A percentile compares a stretch with the other conserved stretches of the same genome.
Evolutionary conservation across 1,284 basidiomycete genomes (phyloP).

Genomic region (Chalciporus sp.): DNA sequence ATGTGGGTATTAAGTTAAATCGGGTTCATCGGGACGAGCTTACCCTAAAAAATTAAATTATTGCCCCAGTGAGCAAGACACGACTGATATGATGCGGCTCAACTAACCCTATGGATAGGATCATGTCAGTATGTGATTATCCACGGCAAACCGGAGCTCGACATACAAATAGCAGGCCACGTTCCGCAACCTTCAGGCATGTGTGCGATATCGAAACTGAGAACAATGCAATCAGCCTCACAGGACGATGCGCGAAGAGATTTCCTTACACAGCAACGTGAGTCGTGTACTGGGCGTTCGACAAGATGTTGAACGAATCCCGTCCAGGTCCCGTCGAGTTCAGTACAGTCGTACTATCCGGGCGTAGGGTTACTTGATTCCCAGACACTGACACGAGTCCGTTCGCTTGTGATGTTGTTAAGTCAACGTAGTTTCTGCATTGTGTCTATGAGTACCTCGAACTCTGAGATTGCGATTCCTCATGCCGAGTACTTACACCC

Average conservation of each 20-base stretch:
- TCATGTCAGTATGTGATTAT: neutral
- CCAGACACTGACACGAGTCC: constrained; percentile 17
- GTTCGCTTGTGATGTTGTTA: constrained; percentile 12
- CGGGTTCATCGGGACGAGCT: neutral
- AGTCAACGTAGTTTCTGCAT: constrained; percentile 17
- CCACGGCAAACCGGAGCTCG: neutral
- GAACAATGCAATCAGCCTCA: neutral
- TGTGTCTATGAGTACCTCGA: neutral
- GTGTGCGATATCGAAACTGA: constrained; percentile 38
- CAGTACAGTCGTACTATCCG: constrained; percentile 20
- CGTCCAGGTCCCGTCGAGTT: constrained; percentile 35
- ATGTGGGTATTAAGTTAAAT: neutral
- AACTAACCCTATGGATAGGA: constrained; percentile 23
- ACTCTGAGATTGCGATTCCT: no score
- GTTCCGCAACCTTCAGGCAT: constrained; percentile 43
- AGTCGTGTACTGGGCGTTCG: constrained; percentile 32
- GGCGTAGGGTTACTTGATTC: constrained; percentile 19
- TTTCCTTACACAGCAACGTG: constrained; percentile 37
- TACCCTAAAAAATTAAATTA: constrained; percentile 14
- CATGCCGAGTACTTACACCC: constrained; percentile 11
- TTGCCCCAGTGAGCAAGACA: constrained; percentile 4
- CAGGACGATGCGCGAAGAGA: neutral
- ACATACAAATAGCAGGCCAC: constrained; percentile 40
- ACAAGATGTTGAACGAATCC: constrained; percentile 39
- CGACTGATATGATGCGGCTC: neutral